Conservation (phyloP, 2,329 filamentous ascomycete species). For the Diaporthe humulicola region DNA sequence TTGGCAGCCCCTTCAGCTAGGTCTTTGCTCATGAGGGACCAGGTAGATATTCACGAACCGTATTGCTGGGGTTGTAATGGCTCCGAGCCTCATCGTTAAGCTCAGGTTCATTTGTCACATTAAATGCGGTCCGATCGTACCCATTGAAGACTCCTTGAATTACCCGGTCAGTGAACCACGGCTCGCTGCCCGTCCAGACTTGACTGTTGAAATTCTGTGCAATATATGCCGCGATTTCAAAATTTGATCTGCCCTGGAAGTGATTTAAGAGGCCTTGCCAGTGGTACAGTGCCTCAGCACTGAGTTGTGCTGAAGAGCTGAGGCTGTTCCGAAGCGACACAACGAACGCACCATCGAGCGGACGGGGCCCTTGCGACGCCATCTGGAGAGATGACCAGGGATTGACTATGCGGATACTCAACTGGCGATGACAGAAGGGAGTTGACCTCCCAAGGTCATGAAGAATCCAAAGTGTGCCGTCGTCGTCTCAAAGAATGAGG, state of each 20-base stretch:
- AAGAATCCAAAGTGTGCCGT: not conserved
- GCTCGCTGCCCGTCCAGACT: not conserved
- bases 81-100: not conserved
- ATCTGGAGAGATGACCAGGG: slow-evolving; percentile 14
- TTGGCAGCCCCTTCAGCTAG: not conserved
- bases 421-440: not conserved
- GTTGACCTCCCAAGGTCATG: not conserved
- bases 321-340: not conserved
- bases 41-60: not conserved
- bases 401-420: not conserved
- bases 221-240: not conserved
- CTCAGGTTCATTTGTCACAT: not conserved
- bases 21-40: not conserved
- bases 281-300: not conserved
- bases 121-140: slow-evolving; percentile 10
- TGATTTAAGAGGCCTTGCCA: slow-evolving; percentile 1
- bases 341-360: slow-evolving; percentile 28
- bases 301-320: not conserved
- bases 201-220: slow-evolving; percentile 11
- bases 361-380: not conserved
- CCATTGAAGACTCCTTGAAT: slow-evolving; percentile 37
- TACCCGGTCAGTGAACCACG: not conserved
- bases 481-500: slow-evolving; percentile 11
- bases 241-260: not conserved
- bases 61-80: not conserved